Percentiles rank a stretch among this genome's conserved stretches.
Evolutionary conservation across 2,329 filamentous ascomycete species (phyloP).

Genomic region (Venturia pyrina): DNA sequence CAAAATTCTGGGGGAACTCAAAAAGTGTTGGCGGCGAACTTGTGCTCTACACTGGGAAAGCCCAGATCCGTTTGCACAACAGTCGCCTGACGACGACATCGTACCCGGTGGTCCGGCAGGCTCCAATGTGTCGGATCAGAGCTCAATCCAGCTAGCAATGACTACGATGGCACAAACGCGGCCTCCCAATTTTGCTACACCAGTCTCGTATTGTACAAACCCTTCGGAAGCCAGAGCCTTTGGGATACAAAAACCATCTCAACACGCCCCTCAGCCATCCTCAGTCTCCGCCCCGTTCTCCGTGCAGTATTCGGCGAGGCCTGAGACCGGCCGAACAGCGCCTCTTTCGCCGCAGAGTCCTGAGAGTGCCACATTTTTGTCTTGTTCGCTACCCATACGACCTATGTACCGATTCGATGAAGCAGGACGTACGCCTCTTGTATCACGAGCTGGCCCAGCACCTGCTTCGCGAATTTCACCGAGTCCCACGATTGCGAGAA

Average conservation of each 20-base stretch:
- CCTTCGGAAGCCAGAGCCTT: background rate
- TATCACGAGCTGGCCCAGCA: conserved; percentile 21
- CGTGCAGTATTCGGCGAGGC: conserved; percentile 1
- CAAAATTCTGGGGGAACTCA: conserved; percentile 87
- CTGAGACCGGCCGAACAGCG: conserved; percentile 17
- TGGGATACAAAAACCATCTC: conserved; percentile 1
- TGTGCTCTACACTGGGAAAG: conserved; percentile 85
- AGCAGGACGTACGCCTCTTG: conserved; percentile 29
- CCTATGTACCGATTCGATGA: conserved; percentile 23
- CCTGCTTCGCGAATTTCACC: conserved; percentile 19
- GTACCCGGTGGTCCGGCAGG: conserved; percentile 53
- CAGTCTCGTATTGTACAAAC: conserved; percentile 7
- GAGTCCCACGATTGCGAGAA: conserved; percentile 22
- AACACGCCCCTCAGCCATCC: conserved; percentile 11
- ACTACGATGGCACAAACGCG: background rate
- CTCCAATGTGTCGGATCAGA: background rate
- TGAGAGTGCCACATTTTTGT: conserved; percentile 46
- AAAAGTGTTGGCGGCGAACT: conserved; percentile 92
- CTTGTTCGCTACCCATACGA: conserved; percentile 49
- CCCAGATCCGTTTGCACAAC: conserved; percentile 49
- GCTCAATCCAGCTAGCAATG: background rate
- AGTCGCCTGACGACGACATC: conserved; percentile 56
- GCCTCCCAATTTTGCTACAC: background rate
- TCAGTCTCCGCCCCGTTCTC: conserved; percentile 8
- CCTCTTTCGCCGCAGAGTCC: conserved; percentile 35